A percentile compares a stretch with the other conserved stretches of the same genome.
Conservation (phyloP, 225 moss, liverwort and hornwort genomes). For the Polytrichum formosum region DNA sequence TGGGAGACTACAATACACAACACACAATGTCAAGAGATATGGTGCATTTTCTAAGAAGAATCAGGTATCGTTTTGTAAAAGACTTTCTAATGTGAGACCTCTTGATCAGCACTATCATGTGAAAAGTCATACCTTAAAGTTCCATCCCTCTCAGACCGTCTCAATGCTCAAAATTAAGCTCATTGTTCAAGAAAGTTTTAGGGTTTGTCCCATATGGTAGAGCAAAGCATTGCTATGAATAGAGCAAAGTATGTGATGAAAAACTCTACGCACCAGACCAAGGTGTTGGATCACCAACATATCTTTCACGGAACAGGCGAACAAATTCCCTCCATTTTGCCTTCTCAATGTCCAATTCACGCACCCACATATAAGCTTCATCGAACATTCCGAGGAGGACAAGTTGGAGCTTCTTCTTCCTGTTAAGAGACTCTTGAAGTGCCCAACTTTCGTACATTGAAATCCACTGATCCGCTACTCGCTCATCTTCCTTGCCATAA, state of each 20-base stretch:
- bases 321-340: conserved; percentile 49
- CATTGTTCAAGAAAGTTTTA: background rate
- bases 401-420: conserved; percentile 45
- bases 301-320: conserved; percentile 40
- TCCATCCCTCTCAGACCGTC: background rate
- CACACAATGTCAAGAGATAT: too few relatives aligned
- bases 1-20: too few relatives aligned
- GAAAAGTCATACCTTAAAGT: background rate
- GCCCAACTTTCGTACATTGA: conserved; percentile 36
- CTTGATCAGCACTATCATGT: background rate
- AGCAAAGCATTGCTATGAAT: too few relatives aligned
- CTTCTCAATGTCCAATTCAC: conserved; percentile 34
- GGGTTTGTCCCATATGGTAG: too few relatives aligned
- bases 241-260: too few relatives aligned
- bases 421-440: conserved; percentile 39
- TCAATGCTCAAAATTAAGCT: background rate
- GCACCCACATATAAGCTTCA: conserved; percentile 51
- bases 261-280: conserved; percentile 34
- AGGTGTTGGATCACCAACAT: conserved; percentile 37
- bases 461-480: conserved; percentile 33
- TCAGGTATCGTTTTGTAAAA: too few relatives aligned
- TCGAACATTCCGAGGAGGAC: conserved; percentile 42
- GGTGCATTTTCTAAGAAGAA: too few relatives aligned
- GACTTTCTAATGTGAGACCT: background rate
- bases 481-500: conserved; percentile 22